These are phyloP conservation scores for Hypoxylon fragiforme DNA, from an alignment of 495 filamentous ascomycete species.

Conservation along the genomic window DNA sequence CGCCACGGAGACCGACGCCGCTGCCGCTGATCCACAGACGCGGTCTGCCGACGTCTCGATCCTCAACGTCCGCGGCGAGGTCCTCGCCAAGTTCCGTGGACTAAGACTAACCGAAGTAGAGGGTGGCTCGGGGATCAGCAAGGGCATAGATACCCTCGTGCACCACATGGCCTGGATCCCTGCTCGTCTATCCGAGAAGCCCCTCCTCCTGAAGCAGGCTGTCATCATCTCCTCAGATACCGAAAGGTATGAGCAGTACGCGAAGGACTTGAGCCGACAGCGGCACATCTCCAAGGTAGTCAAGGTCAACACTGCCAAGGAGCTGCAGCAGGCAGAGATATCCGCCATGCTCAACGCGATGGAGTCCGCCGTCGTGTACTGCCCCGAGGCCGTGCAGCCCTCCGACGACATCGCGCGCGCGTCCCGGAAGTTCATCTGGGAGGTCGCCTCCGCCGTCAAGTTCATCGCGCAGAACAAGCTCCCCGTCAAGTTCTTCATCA, in stretches of 20 bases:
- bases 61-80: not conserved
- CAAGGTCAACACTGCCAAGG: not conserved
- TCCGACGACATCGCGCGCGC: not conserved
- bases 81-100: not conserved
- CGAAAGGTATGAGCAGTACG: not conserved
- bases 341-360: not conserved
- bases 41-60: not conserved
- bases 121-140: not conserved
- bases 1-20: not conserved
- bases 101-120: not conserved
- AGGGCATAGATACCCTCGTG: not conserved
- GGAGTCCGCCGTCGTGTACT: not conserved
- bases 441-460: not conserved
- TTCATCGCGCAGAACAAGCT: not conserved
- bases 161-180: not conserved
- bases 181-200: not conserved
- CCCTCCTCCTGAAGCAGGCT: not conserved
- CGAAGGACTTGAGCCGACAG: not conserved
- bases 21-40: not conserved
- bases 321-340: not conserved
- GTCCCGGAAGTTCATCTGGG: not conserved
- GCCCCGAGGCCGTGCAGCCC: not conserved
- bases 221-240: not conserved
- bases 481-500: not conserved
- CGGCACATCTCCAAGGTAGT: not conserved